Evolutionary conservation across 345 rosid genomes (phyloP).

Genomic region (Anacardium occidentale): DNA sequence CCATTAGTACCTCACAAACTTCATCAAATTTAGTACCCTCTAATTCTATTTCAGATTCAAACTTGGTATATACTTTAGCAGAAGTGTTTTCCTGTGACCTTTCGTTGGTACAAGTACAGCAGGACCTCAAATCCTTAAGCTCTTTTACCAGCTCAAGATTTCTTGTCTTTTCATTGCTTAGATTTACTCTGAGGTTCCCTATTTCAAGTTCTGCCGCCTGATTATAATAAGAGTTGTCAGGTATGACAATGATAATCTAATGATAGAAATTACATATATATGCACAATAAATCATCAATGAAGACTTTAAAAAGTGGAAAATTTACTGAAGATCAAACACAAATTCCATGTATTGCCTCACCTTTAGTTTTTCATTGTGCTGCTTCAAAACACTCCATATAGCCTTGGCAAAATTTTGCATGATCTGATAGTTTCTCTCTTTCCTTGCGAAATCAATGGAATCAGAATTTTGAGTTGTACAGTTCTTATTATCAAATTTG

Average conservation of each 20-base stretch:
- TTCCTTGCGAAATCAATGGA: constrained; percentile 26
- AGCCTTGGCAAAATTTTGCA: constrained; percentile 69
- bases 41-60: constrained; percentile 20
- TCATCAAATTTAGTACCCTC: constrained; percentile 24
- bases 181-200: constrained; percentile 45
- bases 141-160: constrained; percentile 51
- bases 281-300: not conserved
- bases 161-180: constrained; percentile 50
- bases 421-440: constrained; percentile 51
- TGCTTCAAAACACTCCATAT: constrained; percentile 79
- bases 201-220: constrained; percentile 73
- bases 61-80: constrained; percentile 24
- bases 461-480: constrained; percentile 20
- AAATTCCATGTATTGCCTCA: constrained; percentile 22
- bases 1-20: constrained; percentile 33
- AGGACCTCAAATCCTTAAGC: constrained; percentile 46
- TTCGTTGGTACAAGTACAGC: constrained; percentile 36
- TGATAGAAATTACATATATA: constrained; percentile 8
- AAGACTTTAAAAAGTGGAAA: not conserved
- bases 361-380: constrained; percentile 68
- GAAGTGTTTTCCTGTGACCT: constrained; percentile 25
- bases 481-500: constrained; percentile 22
- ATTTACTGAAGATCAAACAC: constrained; percentile 3
- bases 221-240: constrained; percentile 12
- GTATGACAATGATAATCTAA: not conserved